Evolutionary conservation across 345 rosid genomes (phyloP).

Genomic region (Firmiana major): DNA sequence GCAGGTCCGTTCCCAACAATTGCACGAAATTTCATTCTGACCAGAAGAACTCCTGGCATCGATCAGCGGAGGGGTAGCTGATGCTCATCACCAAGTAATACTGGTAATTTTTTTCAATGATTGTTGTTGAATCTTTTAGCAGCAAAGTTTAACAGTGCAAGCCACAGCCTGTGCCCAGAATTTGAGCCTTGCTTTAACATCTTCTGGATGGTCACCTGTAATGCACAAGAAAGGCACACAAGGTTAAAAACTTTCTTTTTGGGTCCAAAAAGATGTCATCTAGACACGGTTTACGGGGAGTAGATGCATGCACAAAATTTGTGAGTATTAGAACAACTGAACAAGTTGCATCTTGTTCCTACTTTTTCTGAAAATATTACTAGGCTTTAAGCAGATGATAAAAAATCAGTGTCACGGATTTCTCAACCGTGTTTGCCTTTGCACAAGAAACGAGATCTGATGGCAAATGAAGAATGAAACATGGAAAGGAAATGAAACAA

Average conservation of each 20-base stretch:
- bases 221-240: not conserved
- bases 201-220: conserved; percentile 93
- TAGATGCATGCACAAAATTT: not conserved
- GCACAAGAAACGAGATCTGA: not conserved
- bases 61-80: conserved; percentile 12
- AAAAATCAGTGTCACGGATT: not conserved
- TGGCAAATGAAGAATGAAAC: not conserved
- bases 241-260: conserved; percentile 8
- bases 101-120: conserved; percentile 3
- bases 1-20: conserved; percentile 40
- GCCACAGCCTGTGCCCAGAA: conserved; percentile 99
- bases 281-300: not conserved
- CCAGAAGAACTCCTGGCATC: conserved; percentile 18
- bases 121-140: conserved; percentile 30
- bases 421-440: not conserved
- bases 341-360: not conserved
- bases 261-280: not conserved
- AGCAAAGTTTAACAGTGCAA: conserved; percentile 83
- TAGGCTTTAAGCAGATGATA: not conserved
- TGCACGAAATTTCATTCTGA: conserved; percentile 41
- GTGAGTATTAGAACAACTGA: not conserved
- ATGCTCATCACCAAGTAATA: conserved; percentile 14
- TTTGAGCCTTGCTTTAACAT: conserved; percentile 94
- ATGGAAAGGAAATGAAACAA: not conserved
- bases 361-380: not conserved